These are phyloP conservation scores for Rubroshorea leprosula DNA, from an alignment of 345 rosid genomes.

Conservation along the genomic window DNA sequence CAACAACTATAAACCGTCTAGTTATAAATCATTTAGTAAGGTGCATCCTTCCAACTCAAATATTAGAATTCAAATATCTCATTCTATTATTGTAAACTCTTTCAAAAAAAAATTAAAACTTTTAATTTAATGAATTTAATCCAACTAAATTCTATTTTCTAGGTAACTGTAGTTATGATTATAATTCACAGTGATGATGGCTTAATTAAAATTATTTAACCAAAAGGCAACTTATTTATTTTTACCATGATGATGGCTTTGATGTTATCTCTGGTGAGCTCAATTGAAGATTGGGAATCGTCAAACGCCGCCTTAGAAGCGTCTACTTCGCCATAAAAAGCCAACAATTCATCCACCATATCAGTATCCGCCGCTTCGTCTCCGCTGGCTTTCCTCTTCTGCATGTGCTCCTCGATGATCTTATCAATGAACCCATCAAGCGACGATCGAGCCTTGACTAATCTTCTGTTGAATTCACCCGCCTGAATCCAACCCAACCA, in stretches of 20 bases:
- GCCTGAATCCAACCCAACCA: constrained; percentile 55
- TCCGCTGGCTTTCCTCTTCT: constrained; percentile 24
- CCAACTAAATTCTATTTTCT: too few relatives aligned
- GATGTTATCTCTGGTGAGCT: constrained; percentile 1
- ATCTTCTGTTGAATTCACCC: constrained; percentile 39
- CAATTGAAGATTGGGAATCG: background rate
- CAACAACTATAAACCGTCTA: too few relatives aligned
- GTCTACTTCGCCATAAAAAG: background rate
- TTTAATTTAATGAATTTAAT: too few relatives aligned
- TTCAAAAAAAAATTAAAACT: too few relatives aligned
- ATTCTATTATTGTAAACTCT: too few relatives aligned
- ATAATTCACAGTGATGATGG: too few relatives aligned
- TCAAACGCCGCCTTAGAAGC: background rate
- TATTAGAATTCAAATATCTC: too few relatives aligned
- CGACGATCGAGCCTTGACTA: constrained; percentile 45
- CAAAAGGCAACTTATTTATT: too few relatives aligned
- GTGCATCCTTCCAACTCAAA: too few relatives aligned
- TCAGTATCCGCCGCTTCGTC: background rate
- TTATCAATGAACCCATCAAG: constrained; percentile 62
- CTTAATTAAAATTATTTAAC: too few relatives aligned
- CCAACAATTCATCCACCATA: background rate
- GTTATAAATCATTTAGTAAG: too few relatives aligned
- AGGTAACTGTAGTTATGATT: too few relatives aligned
- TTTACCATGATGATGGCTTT: constrained; percentile 2
- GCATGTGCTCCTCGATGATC: constrained; percentile 62